These are phyloP conservation scores for Metroxylon sagu DNA, from an alignment of 176 grass and related monocot genomes.

Conservation along the genomic window DNA sequence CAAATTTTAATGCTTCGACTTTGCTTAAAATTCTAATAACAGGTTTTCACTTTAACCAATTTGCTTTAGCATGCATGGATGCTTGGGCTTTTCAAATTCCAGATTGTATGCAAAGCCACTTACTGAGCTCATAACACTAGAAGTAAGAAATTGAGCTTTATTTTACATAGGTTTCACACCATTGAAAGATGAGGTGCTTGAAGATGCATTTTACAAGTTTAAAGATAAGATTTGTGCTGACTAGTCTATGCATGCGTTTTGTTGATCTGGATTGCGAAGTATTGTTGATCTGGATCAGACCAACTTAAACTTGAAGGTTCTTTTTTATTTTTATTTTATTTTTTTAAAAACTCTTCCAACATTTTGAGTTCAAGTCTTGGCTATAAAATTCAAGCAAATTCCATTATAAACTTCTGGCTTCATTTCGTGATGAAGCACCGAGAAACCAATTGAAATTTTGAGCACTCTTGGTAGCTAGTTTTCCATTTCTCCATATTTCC, in stretches of 20 bases:
- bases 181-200: too few species aligned
- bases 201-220: too few species aligned
- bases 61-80: constrained; percentile 82
- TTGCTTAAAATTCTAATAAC: background rate
- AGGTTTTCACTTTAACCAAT: constrained; percentile 23
- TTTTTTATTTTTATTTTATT: background rate
- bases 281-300: constrained; percentile 91
- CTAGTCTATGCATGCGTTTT: constrained; percentile 22
- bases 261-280: constrained; percentile 81
- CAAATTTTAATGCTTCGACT: background rate
- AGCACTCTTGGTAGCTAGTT: too few species aligned
- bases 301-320: constrained; percentile 93
- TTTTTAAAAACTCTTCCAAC: background rate
- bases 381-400: too few species aligned
- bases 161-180: too few species aligned
- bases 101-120: constrained; percentile 96
- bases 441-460: too few species aligned
- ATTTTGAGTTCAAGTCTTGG: background rate
- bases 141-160: constrained; percentile 43
- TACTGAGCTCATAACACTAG: constrained; percentile 85
- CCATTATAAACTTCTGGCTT: too few species aligned
- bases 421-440: too few species aligned
- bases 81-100: constrained; percentile 91
- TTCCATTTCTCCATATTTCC: too few species aligned
- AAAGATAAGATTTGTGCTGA: background rate